phyloP scores from a whole-genome alignment of 192 early-diverging fungal species.

The Funneliformis geosporum region DNA sequence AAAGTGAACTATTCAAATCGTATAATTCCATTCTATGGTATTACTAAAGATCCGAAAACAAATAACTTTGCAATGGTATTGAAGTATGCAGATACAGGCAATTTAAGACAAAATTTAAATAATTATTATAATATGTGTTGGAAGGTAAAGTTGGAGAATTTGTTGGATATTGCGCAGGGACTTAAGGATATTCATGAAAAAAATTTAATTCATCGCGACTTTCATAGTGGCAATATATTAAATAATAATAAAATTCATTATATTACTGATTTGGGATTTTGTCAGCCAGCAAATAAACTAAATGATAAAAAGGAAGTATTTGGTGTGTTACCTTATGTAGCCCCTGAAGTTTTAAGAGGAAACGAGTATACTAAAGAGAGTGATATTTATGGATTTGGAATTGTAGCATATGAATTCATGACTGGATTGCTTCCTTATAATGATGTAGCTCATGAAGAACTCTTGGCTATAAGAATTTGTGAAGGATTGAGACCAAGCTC shows the following conservation, averaged over 20 bases:
- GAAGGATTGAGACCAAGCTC: conserved; percentile 37
- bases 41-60: conserved; percentile 39
- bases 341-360: conserved; percentile 36
- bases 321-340: conserved; percentile 41
- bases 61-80: conserved; percentile 44
- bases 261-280: conserved; percentile 39
- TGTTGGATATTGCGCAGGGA: conserved; percentile 33
- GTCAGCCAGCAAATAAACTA: not conserved
- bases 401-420: conserved; percentile 45
- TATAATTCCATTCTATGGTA: conserved; percentile 30
- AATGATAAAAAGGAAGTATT: conserved; percentile 17
- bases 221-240: conserved; percentile 50
- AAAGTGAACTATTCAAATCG: not conserved
- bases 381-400: conserved; percentile 46
- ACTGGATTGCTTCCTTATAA: conserved; percentile 40
- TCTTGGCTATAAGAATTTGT: conserved; percentile 34
- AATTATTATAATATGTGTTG: not conserved
- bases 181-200: conserved; percentile 41
- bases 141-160: not conserved
- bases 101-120: not conserved
- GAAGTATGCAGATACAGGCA: conserved; percentile 33
- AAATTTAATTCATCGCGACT: conserved; percentile 41
- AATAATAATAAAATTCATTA: conserved; percentile 21
- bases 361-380: not conserved
- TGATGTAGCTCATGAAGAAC: conserved; percentile 31